Conservation (phyloP, 2,329 filamentous ascomycete species). For the Elsinoe fawcettii region DNA sequence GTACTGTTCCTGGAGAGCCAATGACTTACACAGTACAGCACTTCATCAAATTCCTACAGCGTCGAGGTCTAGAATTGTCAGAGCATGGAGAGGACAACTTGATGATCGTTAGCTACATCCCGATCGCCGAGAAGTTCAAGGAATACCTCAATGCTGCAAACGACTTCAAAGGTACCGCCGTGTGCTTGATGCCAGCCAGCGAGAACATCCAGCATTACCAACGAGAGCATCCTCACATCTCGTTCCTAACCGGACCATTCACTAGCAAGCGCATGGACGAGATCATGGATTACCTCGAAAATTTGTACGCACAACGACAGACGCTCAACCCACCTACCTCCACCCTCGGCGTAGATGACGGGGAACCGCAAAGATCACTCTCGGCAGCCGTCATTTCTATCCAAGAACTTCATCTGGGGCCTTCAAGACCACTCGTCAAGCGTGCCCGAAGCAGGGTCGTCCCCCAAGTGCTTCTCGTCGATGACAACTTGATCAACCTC, state of each 20-base stretch:
- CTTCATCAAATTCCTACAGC: slow-evolving; percentile 19
- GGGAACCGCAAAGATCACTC: not conserved
- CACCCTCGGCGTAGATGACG: not conserved
- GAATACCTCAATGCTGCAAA: slow-evolving; percentile 2
- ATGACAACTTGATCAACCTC: slow-evolving; percentile 44
- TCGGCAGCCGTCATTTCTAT: not conserved
- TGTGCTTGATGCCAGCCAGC: slow-evolving; percentile 27
- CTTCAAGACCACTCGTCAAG: not conserved
- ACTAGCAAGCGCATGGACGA: slow-evolving; percentile 20
- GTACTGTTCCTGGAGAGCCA: slow-evolving; percentile 10
- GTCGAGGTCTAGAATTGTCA: slow-evolving; percentile 17
- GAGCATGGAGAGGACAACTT: slow-evolving; percentile 19
- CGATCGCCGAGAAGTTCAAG: slow-evolving; percentile 22
- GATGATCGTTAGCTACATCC: slow-evolving; percentile 25
- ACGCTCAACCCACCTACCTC: not conserved
- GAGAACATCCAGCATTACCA: slow-evolving; percentile 21
- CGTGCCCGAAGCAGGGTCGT: not conserved
- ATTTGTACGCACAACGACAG: not conserved
- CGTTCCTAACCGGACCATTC: slow-evolving; percentile 27
- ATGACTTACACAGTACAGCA: slow-evolving; percentile 16
- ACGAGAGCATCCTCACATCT: slow-evolving; percentile 22
- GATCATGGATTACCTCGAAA: slow-evolving; percentile 18
- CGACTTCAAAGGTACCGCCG: slow-evolving; percentile 21
- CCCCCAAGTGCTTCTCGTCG: slow-evolving; percentile 36
- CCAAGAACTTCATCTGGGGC: not conserved